These are phyloP conservation scores for Auriscalpium vulgare DNA, from an alignment of 768 basidiomycete species.

Conservation along the genomic window DNA sequence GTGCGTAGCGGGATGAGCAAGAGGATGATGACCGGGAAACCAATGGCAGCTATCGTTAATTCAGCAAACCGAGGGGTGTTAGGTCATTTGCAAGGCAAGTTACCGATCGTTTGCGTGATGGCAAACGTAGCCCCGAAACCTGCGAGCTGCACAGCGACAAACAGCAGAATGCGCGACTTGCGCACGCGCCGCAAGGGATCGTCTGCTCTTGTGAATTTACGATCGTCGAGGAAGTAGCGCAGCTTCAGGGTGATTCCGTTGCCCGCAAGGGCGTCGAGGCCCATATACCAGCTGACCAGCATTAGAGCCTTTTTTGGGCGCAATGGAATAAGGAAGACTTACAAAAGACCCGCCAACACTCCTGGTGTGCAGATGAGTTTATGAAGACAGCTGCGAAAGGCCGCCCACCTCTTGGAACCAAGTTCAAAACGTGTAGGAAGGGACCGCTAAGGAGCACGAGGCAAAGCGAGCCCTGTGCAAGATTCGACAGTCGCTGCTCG, in stretches of 20 bases:
- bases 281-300: conserved; percentile 78
- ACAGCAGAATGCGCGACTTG: conserved; percentile 64
- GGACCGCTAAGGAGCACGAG: conserved; percentile 77
- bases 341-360: conserved; percentile 85
- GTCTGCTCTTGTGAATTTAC: conserved; percentile 42
- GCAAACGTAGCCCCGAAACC: conserved; percentile 88
- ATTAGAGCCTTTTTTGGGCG: not conserved
- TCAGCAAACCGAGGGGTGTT: not conserved
- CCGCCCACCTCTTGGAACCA: conserved; percentile 55
- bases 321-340: conserved; percentile 20
- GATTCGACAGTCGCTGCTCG: conserved; percentile 89
- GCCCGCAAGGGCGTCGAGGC: conserved; percentile 66
- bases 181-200: conserved; percentile 77
- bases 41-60: conserved; percentile 60
- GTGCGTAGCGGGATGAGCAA: conserved; percentile 72
- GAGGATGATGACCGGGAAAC: conserved; percentile 85
- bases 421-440: conserved; percentile 67
- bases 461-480: conserved; percentile 74
- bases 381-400: conserved; percentile 23
- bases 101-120: conserved; percentile 84
- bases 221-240: conserved; percentile 73
- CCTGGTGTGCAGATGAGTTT: conserved; percentile 25
- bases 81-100: conserved; percentile 5
- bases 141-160: conserved; percentile 64
- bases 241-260: conserved; percentile 83